Evolutionary conservation across 192 early-diverging fungal species (phyloP).

Genomic region (Umbelopsis isabellina): DNA sequence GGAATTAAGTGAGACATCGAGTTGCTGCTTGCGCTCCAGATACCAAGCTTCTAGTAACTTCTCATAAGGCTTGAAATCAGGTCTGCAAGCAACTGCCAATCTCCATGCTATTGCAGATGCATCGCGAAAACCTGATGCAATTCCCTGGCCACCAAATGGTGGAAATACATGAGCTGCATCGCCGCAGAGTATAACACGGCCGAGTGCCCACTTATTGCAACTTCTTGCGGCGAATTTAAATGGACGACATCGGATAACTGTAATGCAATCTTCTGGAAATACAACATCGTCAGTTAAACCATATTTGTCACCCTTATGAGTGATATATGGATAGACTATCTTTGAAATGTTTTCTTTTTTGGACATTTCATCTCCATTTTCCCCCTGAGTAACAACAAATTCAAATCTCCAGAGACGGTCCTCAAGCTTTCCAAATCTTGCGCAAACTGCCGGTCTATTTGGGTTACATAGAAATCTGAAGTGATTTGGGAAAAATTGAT

Average conservation of each 20-base stretch:
- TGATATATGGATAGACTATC: slow-evolving; percentile 19
- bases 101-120: slow-evolving; percentile 15
- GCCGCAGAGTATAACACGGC: slow-evolving; percentile 14
- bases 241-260: slow-evolving; percentile 3
- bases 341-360: slow-evolving; percentile 1
- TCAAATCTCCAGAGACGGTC: slow-evolving; percentile 18
- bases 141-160: slow-evolving; percentile 22
- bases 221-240: slow-evolving; percentile 7
- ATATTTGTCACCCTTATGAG: slow-evolving; percentile 15
- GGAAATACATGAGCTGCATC: slow-evolving; percentile 22
- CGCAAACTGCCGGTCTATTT: slow-evolving; percentile 12
- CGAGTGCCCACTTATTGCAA: slow-evolving; percentile 23
- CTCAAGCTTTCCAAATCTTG: slow-evolving; percentile 8
- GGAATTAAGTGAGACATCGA: neutral
- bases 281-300: neutral
- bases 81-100: slow-evolving; percentile 2
- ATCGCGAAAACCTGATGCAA: slow-evolving; percentile 16
- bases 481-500: slow-evolving; percentile 1
- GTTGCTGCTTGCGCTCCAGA: slow-evolving; percentile 11
- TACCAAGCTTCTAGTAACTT: slow-evolving; percentile 1
- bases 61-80: slow-evolving; percentile 11
- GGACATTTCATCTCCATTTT: slow-evolving; percentile 12
- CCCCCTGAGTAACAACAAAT: slow-evolving; percentile 9
- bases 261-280: slow-evolving; percentile 18
- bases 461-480: slow-evolving; percentile 22